Evolutionary conservation across 768 basidiomycete species (phyloP).

Genomic region (Harrya chromipes): DNA sequence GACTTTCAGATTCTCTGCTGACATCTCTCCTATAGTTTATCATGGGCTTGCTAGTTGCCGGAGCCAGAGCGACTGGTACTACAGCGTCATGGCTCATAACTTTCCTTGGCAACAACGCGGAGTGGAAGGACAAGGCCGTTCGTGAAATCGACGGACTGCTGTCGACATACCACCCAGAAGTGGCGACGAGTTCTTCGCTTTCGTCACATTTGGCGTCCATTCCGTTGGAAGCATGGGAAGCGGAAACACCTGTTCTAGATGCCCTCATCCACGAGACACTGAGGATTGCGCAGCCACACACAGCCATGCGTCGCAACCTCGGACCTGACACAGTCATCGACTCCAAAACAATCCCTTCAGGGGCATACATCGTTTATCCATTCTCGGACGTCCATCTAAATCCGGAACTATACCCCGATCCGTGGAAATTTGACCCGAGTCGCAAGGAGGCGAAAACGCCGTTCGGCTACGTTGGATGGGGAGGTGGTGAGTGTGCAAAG

Average conservation of each 20-base stretch:
- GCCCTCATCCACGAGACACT: slow-evolving; percentile 74
- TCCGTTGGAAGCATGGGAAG: slow-evolving; percentile 69
- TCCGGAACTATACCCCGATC: slow-evolving; percentile 67
- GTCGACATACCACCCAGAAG: slow-evolving; percentile 35
- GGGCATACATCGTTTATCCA: slow-evolving; percentile 74
- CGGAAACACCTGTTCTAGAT: slow-evolving; percentile 66
- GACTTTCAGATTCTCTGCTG: slow-evolving; percentile 18
- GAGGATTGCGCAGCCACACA: slow-evolving; percentile 75
- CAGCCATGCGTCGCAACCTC: slow-evolving; percentile 76
- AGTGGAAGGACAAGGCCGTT: slow-evolving; percentile 62
- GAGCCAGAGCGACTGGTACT: slow-evolving; percentile 76
- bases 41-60: slow-evolving; percentile 77
- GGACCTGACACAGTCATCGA: slow-evolving; percentile 70
- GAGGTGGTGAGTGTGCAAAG: slow-evolving; percentile 56
- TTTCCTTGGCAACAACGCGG: slow-evolving; percentile 63
- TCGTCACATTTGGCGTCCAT: slow-evolving; percentile 52
- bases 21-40: slow-evolving; percentile 59
- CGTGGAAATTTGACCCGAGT: slow-evolving; percentile 72
- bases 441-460: slow-evolving; percentile 48
- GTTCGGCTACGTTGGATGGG: slow-evolving; percentile 74
- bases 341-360: slow-evolving; percentile 66
- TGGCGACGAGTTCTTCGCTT: slow-evolving; percentile 27
- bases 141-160: slow-evolving; percentile 59
- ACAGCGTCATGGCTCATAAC: slow-evolving; percentile 78
- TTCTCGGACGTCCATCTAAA: slow-evolving; percentile 79